Percentiles rank a stretch among this genome's conserved stretches.
Conservation (phyloP, 495 filamentous ascomycete genomes). For the Rusavskia elegans region DNA sequence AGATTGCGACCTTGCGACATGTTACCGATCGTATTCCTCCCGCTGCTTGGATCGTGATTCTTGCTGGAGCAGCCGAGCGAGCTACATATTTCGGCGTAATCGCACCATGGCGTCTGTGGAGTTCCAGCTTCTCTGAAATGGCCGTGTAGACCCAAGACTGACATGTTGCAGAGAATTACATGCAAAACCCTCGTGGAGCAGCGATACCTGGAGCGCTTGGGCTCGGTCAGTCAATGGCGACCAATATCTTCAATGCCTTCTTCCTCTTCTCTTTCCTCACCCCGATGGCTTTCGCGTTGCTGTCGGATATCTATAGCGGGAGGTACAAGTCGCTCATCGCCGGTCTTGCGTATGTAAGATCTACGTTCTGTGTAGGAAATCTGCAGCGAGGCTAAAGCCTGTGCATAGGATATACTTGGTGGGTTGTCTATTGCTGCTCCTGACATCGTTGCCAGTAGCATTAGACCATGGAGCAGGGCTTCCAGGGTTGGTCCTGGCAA, state of each 20-base stretch:
- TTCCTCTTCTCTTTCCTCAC: constrained; percentile 42
- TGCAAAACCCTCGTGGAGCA: constrained; percentile 20
- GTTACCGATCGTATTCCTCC: constrained; percentile 38
- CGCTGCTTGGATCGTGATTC: constrained; percentile 40
- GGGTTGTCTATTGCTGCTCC: constrained; percentile 10
- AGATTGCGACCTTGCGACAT: constrained; percentile 30
- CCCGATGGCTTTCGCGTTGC: not conserved
- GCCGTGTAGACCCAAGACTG: too few relatives aligned
- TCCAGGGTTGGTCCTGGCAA: constrained; percentile 29
- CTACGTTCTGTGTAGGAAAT: too few relatives aligned
- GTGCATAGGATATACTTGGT: too few relatives aligned
- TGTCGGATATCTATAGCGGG: constrained; percentile 31
- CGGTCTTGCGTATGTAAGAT: constrained; percentile 25
- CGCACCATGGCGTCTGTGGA: constrained; percentile 19
- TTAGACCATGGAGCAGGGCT: constrained; percentile 28
- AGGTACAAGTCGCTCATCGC: constrained; percentile 48
- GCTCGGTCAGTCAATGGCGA: constrained; percentile 32
- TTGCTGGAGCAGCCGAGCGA: constrained; percentile 47
- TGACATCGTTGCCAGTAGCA: constrained; percentile 27
- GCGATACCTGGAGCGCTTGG: constrained; percentile 8
- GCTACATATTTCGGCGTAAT: constrained; percentile 47
- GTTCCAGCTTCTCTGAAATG: too few relatives aligned
- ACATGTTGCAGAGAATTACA: constrained; percentile 21
- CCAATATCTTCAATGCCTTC: constrained; percentile 43
- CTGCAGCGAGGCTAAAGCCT: too few relatives aligned